Evolutionary conservation across 2,329 filamentous ascomycete genomes (phyloP), one percentile per base, ranked within the genome.

Genomic region (Beauveria varroae): DNA sequence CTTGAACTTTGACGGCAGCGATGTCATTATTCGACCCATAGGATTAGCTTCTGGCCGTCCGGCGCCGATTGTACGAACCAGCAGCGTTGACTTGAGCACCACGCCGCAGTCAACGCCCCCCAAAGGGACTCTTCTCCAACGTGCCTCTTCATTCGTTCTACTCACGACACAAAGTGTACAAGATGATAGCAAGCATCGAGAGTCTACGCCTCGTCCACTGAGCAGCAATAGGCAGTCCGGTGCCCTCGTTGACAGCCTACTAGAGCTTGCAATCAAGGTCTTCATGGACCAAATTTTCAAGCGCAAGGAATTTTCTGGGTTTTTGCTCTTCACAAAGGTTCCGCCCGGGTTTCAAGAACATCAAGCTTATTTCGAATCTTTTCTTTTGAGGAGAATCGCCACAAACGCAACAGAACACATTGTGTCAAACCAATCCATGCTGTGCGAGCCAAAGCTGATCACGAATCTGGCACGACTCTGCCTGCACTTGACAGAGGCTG

Each of bases 271-370:
- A 2, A 80, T 95, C 54, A 84, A 83, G 22, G 86, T 97, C 0
- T 96, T 96, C 68, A 82, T 89, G 55, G 93, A 97, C 68, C 91
- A 98, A 67, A 77, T 98, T 0, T 84, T 96, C 47, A 83, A 82
- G 34, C 86, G 91, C 28, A 96, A 96, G 71, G 95, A 99, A 58
- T 99, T 98, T 69, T 81, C 88, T 3, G 93, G 95, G 0, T 89
- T 99, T 58, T 87, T 88, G 0, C 76, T 99, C 10, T 96, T 91
- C 69, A 78, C 90, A 58, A 96, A 95, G 71, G 89, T 93, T 0
- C 95, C 96, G 1, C 91, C 95, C 0, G 93, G 93, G 0, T 96
- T 96, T 68, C 86, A 93, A 66, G 95, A 98, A 70, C 92, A 98
- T 67, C 93, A 97, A 68, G 91, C 92, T 0, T 96, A 93, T 71